Evolutionary conservation across 2,329 filamentous ascomycete genomes (phyloP).

Genomic region (Nothopassalora personata): DNA sequence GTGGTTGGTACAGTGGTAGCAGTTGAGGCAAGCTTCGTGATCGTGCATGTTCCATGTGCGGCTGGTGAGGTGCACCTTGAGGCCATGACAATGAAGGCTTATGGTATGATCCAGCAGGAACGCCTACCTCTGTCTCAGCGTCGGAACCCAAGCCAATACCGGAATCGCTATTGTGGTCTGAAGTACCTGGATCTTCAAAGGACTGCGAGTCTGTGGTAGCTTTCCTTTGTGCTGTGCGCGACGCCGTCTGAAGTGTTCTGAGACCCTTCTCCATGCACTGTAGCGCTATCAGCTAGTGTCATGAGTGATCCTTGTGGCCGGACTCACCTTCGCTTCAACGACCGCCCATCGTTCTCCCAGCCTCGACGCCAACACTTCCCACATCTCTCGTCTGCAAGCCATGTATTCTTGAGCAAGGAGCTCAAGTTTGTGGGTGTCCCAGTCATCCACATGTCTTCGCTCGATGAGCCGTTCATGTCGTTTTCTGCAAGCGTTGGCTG

Average conservation of each 20-base stretch:
- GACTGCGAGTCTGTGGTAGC: slow-evolving; percentile 45
- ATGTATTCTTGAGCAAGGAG: slow-evolving; percentile 73
- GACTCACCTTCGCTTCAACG: slow-evolving; percentile 77
- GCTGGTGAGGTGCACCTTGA: slow-evolving; percentile 14
- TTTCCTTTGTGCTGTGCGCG: slow-evolving; percentile 61
- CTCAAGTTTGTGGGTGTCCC: slow-evolving; percentile 71
- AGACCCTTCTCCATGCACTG: slow-evolving; percentile 80
- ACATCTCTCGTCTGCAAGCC: slow-evolving; percentile 73
- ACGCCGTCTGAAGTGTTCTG: slow-evolving; percentile 69
- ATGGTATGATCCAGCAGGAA: slow-evolving; percentile 15
- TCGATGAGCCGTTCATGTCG: slow-evolving; percentile 81
- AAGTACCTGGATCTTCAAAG: slow-evolving; percentile 35
- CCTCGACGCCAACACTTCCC: slow-evolving; percentile 64
- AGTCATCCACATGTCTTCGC: slow-evolving; percentile 66
- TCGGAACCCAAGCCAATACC: slow-evolving; percentile 55
- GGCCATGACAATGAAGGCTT: slow-evolving; percentile 25
- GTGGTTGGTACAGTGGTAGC: slow-evolving; percentile 34
- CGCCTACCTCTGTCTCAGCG: slow-evolving; percentile 38
- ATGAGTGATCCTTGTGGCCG: slow-evolving; percentile 32
- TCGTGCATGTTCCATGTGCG: slow-evolving; percentile 23
- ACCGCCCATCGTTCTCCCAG: slow-evolving; percentile 55
- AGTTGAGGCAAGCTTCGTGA: slow-evolving; percentile 31
- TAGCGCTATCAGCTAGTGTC: slow-evolving; percentile 8
- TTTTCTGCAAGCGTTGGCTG: slow-evolving; percentile 79
- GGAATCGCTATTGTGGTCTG: slow-evolving; percentile 58